These are phyloP conservation scores for Spongispora temasekensis DNA, from an alignment of 1,284 basidiomycete species.

Conservation along the genomic window DNA sequence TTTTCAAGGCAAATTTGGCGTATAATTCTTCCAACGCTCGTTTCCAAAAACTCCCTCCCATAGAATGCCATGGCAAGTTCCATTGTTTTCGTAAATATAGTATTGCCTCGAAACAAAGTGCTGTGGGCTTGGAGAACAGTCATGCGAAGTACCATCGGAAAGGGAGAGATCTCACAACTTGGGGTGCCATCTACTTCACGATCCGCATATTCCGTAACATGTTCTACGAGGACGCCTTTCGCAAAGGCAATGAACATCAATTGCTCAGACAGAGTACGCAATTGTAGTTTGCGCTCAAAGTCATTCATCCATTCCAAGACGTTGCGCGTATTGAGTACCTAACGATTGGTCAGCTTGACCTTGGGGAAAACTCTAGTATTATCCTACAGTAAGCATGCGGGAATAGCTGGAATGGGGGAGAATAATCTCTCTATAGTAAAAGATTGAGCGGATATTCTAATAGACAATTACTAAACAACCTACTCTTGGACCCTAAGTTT, in stretches of 20 bases:
- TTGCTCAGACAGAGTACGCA: slow-evolving; percentile 59
- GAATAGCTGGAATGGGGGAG: slow-evolving; percentile 63
- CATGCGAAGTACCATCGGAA: slow-evolving; percentile 5
- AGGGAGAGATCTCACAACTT: slow-evolving; percentile 48
- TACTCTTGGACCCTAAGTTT: slow-evolving; percentile 76
- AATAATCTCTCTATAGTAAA: slow-evolving; percentile 63
- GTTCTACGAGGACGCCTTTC: slow-evolving; percentile 59
- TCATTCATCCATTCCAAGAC: slow-evolving; percentile 74
- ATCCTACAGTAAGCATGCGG: slow-evolving; percentile 52
- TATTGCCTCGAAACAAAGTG: slow-evolving; percentile 79
- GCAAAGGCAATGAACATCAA: slow-evolving; percentile 71
- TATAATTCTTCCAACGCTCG: slow-evolving; percentile 68
- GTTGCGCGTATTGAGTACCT: slow-evolving; percentile 66
- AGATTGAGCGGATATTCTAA: slow-evolving; percentile 16
- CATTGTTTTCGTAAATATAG: slow-evolving; percentile 77
- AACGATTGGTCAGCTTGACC: slow-evolving; percentile 5
- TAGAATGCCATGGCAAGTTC: slow-evolving; percentile 77
- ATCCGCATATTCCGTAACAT: slow-evolving; percentile 65
- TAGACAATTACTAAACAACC: slow-evolving; percentile 34
- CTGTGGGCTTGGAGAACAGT: slow-evolving; percentile 49
- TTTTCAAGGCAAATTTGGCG: slow-evolving; percentile 70
- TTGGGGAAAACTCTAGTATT: not conserved
- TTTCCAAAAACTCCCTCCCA: slow-evolving; percentile 74
- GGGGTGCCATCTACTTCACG: slow-evolving; percentile 66
- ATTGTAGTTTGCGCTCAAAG: slow-evolving; percentile 64